Evolutionary conservation across 2,329 filamentous ascomycete genomes (phyloP), one percentile per base, ranked within the genome.

Genomic region (Xylaria sp.): DNA sequence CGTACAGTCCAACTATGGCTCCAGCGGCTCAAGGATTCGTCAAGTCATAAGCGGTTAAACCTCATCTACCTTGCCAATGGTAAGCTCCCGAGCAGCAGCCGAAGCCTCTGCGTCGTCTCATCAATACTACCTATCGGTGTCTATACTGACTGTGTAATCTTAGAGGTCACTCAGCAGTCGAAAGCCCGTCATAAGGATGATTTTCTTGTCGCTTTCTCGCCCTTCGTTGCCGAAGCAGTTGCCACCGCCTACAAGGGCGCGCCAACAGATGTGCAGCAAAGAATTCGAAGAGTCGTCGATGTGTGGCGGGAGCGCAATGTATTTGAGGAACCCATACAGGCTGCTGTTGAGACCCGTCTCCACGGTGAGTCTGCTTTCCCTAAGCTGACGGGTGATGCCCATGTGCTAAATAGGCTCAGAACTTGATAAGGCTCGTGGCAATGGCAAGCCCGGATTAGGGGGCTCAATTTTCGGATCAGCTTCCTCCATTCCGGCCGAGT

Each of bases 41-140:
- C 89, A 6, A 88, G 90, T 56, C 85, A 88, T 55, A 97, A 96
- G 73, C 86, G 92, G 64, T 78, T 99, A 55, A 96, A 92, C 66
- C 79, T 97, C 60, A 84, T 99, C 60, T 99, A 99, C 72, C 87
- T 99, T 52, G 92, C 92, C 60, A 99, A 99, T 73, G 91, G 91
- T 94, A 80, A 69, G 81, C 67, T 42, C 55, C 43, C 59, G 46
- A 61, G 47, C 21, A 61, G 47, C 21, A 17, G 9, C n/a, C 24
- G 55, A 57, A 50, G 9, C 29, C 20, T 11, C 37, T 20, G 8
- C 18, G 1, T 9, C 16, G 24, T 42, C 7, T 8, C 5, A n/a
- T n/a, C 19, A 7, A 13, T n/a, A 37, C 6, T 21, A 26, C 2
- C 29, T 56, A 17, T 47, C 37, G 8, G 19, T n/a, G 29, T 17